A percentile compares a stretch with the other conserved stretches of the same genome.
Conservation (phyloP, 768 basidiomycete genomes). For the Clavaria fumosa region DNA sequence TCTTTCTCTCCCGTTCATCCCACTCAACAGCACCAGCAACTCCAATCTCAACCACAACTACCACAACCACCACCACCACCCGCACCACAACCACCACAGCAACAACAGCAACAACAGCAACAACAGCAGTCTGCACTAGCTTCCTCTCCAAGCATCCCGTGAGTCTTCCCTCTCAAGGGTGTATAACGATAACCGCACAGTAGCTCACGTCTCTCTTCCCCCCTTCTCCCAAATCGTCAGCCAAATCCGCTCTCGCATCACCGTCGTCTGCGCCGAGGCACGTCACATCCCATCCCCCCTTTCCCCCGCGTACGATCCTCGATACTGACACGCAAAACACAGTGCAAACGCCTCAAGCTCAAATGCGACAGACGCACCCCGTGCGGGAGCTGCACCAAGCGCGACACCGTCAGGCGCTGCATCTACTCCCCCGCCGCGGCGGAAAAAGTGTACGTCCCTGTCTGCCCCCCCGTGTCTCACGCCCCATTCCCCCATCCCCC, state of each 20-base stretch:
- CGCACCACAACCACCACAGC: not conserved
- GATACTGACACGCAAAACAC: too few species aligned
- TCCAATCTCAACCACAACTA: not conserved
- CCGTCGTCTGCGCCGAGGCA: constrained; percentile 73
- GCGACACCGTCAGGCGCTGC: constrained; percentile 58
- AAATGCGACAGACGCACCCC: constrained; percentile 72
- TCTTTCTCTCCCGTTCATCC: not conserved
- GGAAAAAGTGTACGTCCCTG: constrained; percentile 57
- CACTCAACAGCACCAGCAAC: not conserved
- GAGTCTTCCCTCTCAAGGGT: not conserved
- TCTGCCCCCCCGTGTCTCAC: constrained; percentile 1
- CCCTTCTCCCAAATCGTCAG: constrained; percentile 17
- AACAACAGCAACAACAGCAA: not conserved
- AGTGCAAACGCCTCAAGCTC: constrained; percentile 83
- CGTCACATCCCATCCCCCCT: constrained; percentile 11
- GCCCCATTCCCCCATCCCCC: constrained; percentile 2
- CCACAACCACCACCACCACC: not conserved
- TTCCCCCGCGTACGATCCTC: constrained; percentile 1
- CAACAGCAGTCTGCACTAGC: not conserved
- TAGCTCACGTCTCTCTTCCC: not conserved
- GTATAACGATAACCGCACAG: not conserved
- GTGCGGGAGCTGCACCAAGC: constrained; percentile 65
- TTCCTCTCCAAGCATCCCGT: not conserved
- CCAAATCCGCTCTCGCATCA: constrained; percentile 61
- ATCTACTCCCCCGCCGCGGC: constrained; percentile 70